Base-by-base conservation (phyloP, 768 basidiomycete genomes). In the Mycena leptocephala region DNA sequence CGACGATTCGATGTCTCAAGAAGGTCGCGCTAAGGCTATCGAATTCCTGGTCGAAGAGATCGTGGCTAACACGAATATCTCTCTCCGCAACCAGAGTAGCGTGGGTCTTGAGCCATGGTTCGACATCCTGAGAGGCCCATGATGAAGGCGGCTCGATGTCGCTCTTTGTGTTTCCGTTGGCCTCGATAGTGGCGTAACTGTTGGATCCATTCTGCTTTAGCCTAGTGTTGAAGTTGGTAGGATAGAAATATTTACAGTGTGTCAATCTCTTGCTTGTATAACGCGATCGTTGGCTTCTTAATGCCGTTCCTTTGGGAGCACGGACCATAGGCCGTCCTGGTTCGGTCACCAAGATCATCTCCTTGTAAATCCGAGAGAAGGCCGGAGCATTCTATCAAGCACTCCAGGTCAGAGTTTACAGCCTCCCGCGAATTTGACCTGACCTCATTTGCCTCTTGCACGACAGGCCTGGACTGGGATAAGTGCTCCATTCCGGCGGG, bases 311-410 rank as follows among this genome's bases (percentile, higher is more conserved):
- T 78, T 92, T 92, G 0, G 84, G 86, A 8, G 88, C 82, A 30
- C 88, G 87, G 24, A 86, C 80, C 68, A 92, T 83, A 0, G 89
- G 90, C 30, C 85, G 86, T 20, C 80, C 79, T 5, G 81, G 80
- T 9, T 74, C 66, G 0, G 89, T 83, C 22, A 91, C 83, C 48
- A 91, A 61, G 46, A 92, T 87, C 86, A 91, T 87, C 76, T 92
- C 89, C 69, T 89, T 89, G 81, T 90, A 90, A 8, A 90, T 84
- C 22, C 86, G 83, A 70, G 87, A 88, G 70, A 87, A 89, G 2
- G 82, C 73, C 0, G 90, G 90, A 7, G 86, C 85, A n/a, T 83
- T 80, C 56, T 74, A 30, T 10, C 6, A n/a, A n/a, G n/a, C n/a
- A 33, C 8, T 16, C 1, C n/a, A 26, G n/a, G 58, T 80, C 33